Conservation (phyloP, 1,139 yeast species). For the Geotrichum carabidarum region DNA sequence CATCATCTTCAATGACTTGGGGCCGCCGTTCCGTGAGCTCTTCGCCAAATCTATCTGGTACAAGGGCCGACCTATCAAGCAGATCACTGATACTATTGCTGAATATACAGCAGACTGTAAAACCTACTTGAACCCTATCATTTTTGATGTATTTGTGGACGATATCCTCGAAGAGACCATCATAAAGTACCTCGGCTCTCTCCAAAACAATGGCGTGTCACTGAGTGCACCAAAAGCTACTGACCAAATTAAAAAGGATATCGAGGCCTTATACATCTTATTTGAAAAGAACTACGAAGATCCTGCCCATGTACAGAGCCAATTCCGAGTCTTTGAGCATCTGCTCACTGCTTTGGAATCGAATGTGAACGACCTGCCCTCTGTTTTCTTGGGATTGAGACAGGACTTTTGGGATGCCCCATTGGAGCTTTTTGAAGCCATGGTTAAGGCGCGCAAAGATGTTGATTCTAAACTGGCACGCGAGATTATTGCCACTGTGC, state of each 20-base stretch:
- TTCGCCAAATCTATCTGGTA: constrained; percentile 40
- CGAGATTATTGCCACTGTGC: constrained; percentile 34
- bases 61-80: constrained; percentile 50
- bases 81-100: constrained; percentile 63
- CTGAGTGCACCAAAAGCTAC: constrained; percentile 52
- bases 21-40: constrained; percentile 44
- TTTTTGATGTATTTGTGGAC: constrained; percentile 51
- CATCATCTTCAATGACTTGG: constrained; percentile 68
- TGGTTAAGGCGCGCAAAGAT: constrained; percentile 38
- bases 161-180: constrained; percentile 49
- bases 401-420: constrained; percentile 57
- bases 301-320: constrained; percentile 41
- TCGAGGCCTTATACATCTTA: constrained; percentile 57
- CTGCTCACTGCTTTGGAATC: constrained; percentile 61
- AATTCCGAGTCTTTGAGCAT: constrained; percentile 65
- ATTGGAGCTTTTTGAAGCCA: constrained; percentile 38
- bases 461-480: constrained; percentile 35
- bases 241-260: constrained; percentile 61
- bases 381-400: constrained; percentile 61
- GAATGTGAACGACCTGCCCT: constrained; percentile 48
- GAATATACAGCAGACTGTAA: constrained; percentile 68
- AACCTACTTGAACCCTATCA: constrained; percentile 45
- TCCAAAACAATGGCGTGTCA: constrained; percentile 40
- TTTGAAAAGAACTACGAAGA: constrained; percentile 47
- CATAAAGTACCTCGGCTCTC: constrained; percentile 45